phyloP scores from a whole-genome alignment of 495 filamentous ascomycete species.

The Hypoxylon trugodes region DNA sequence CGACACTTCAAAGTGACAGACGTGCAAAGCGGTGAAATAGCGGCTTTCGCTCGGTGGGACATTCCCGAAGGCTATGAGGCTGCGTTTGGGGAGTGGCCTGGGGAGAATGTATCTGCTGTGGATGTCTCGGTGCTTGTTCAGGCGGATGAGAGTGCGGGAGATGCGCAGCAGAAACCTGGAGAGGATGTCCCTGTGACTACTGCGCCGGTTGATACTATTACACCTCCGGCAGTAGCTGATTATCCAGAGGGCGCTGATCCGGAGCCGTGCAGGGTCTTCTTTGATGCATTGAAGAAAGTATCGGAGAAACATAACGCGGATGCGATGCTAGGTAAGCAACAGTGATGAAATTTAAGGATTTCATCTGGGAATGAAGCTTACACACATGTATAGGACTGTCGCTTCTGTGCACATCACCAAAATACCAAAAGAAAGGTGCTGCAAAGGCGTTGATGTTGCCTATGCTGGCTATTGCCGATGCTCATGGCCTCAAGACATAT shows the following conservation, averaged over 20 bases:
- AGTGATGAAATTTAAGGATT: constrained; percentile 1
- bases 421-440: constrained; percentile 47
- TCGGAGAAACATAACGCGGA: constrained; percentile 37
- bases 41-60: constrained; percentile 42
- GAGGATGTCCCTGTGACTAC: constrained; percentile 1
- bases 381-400: constrained; percentile 36
- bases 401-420: constrained; percentile 48
- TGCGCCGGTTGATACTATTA: constrained; percentile 6
- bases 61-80: constrained; percentile 38
- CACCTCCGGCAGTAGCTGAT: not conserved
- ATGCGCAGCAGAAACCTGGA: not conserved
- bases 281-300: constrained; percentile 18
- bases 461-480: constrained; percentile 44
- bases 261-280: constrained; percentile 30
- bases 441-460: constrained; percentile 42
- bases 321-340: constrained; percentile 40
- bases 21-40: constrained; percentile 22
- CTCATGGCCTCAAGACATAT: constrained; percentile 38
- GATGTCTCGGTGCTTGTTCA: not conserved
- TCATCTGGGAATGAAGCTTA: too few species aligned
- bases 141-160: not conserved
- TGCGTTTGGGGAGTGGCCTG: constrained; percentile 34
- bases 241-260: constrained; percentile 25
- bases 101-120: not conserved
- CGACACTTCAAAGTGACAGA: constrained; percentile 41